Evolutionary conservation across 805 yeast species (phyloP), one percentile per base, ranked within the genome.

Genomic region (Teunomyces cretensis): DNA sequence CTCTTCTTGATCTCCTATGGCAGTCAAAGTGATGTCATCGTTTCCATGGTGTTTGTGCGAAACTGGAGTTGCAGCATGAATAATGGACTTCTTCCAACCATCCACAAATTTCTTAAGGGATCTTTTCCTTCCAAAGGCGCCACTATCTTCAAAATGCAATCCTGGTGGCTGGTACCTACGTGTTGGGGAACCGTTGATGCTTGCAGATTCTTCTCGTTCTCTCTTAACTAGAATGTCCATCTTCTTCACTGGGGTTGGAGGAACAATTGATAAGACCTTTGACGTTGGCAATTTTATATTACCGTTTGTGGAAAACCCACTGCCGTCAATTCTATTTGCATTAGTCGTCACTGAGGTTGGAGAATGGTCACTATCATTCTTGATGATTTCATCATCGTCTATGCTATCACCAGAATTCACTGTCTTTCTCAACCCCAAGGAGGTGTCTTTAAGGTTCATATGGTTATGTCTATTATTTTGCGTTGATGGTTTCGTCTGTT

Each of bases 171-270:
- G 45, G 33, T 33, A 26, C 30, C 33, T 46, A 8, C 45, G 36
- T 2, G 44, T 38, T 12, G 53, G 47, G 7, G 56, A 44, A 6
- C 46, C 46, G 30, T 43, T 46, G 22, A 50, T 44, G 43, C 31
- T 42, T 19, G 14, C 44, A 14, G 5, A 5, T 5, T 32, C 39
- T 36, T 38, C 41, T n/a, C n/a, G n/a, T n/a, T 43, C 52, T 22
- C 47, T 51, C 43, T 48, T 52, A 33, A 62, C 46, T 11, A 51
- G 55, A 48, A 57, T 58, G 30, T 79, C 83, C 75, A 82, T 75
- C 50, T 79, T 82, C 57, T 78, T 83, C 7, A 80, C 81, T 0
- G 88, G 91, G 0, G 90, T 84, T 2, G 83, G 79, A 2, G 91
- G 89, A 6, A 80, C 62, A 11, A 86, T 72, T 28, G 56, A 50